Evolutionary conservation across 306 rosid species (phyloP).

Genomic region (Castanea crenata): DNA sequence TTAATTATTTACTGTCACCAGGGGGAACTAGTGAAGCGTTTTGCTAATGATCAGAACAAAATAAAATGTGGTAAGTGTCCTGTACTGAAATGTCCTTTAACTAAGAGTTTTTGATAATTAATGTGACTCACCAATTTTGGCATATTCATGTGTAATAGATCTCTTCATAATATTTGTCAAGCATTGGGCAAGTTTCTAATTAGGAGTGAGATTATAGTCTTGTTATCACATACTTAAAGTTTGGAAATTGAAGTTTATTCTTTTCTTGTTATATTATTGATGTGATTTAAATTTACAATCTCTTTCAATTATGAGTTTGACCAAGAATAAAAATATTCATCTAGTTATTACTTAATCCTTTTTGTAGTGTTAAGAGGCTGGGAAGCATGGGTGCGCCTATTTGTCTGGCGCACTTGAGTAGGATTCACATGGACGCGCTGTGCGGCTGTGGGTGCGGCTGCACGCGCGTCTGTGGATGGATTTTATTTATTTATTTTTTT

Average conservation of each 20-base stretch:
- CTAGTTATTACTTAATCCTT: neutral
- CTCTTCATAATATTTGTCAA: neutral
- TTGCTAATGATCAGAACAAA: conserved; percentile 91
- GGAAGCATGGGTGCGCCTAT: no score
- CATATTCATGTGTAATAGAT: neutral
- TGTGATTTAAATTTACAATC: no score
- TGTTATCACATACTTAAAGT: neutral
- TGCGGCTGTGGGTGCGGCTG: no score
- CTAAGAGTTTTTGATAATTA: neutral
- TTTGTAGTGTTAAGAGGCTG: neutral
- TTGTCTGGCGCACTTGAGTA: no score
- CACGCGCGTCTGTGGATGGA: no score
- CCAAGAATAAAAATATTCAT: no score
- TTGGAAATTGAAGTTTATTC: neutral
- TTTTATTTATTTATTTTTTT: no score
- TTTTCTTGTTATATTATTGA: neutral
- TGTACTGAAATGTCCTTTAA: neutral
- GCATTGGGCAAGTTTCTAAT: neutral
- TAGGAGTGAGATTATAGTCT: neutral
- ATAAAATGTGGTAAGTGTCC: conserved; percentile 78
- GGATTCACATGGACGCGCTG: no score
- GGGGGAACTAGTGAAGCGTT: conserved; percentile 90
- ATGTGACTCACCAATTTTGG: neutral
- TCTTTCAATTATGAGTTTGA: no score
- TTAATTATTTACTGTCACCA: conserved; percentile 38